Percentiles rank a stretch among this genome's conserved stretches.
These are phyloP conservation scores for Aureoboletus auriporus DNA, from an alignment of 768 basidiomycete genomes.

Conservation along the genomic window DNA sequence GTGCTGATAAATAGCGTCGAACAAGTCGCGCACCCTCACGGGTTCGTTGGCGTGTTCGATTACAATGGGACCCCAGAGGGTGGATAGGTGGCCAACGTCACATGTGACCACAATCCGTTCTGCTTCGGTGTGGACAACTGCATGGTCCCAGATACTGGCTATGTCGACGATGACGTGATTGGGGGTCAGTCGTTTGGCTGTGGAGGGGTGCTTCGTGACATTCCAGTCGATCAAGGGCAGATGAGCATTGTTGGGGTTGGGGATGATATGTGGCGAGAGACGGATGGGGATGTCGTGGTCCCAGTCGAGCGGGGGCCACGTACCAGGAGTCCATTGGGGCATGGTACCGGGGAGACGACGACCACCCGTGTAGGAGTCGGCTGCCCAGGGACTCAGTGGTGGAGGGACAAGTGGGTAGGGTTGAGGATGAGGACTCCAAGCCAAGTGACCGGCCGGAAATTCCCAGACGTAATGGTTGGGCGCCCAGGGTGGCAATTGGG, in stretches of 20 bases:
- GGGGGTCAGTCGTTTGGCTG: conserved; percentile 28
- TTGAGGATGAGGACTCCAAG: conserved; percentile 26
- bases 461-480: conserved; percentile 23
- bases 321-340: conserved; percentile 25
- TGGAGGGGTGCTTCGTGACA: conserved; percentile 30
- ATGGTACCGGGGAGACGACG: conserved; percentile 22
- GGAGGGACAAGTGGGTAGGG: conserved; percentile 3
- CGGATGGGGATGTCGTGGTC: conserved; percentile 16
- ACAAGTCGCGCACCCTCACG: conserved; percentile 42
- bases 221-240: conserved; percentile 35
- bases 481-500: conserved; percentile 10
- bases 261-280: conserved; percentile 26
- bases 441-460: conserved; percentile 21
- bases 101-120: conserved; percentile 23
- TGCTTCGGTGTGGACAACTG: conserved; percentile 20
- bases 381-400: conserved; percentile 14
- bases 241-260: conserved; percentile 28
- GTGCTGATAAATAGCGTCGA: conserved; percentile 47
- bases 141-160: conserved; percentile 9
- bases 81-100: conserved; percentile 19
- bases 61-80: conserved; percentile 48
- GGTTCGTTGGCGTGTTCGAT: conserved; percentile 28
- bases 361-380: conserved; percentile 16
- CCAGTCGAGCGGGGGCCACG: conserved; percentile 27
- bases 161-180: conserved; percentile 23